Percentiles rank a stretch among this genome's conserved stretches.
phyloP scores from a whole-genome alignment of 495 filamentous ascomycete species.

The Neurospora discreta region DNA sequence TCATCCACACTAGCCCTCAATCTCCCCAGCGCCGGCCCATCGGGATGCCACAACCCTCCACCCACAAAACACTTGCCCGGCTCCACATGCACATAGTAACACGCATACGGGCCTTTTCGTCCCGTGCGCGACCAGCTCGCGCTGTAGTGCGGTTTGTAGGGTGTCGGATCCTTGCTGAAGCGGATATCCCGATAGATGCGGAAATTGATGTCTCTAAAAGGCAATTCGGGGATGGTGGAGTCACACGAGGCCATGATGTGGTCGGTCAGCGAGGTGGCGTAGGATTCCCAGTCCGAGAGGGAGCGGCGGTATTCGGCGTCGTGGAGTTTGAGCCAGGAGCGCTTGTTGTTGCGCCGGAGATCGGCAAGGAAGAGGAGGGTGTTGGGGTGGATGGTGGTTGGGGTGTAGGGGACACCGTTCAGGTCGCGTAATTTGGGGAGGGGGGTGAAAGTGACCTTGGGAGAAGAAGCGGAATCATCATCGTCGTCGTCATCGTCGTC shows the following conservation, averaged over 20 bases:
- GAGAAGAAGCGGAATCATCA: slow-evolving; percentile 11
- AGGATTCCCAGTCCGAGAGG: slow-evolving; percentile 68
- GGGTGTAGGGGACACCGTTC: slow-evolving; percentile 53
- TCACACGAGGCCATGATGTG: slow-evolving; percentile 55
- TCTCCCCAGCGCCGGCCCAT: slow-evolving; percentile 44
- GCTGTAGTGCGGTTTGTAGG: slow-evolving; percentile 80
- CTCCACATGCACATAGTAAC: slow-evolving; percentile 54
- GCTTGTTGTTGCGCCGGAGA: slow-evolving; percentile 65
- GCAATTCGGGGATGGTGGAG: slow-evolving; percentile 71
- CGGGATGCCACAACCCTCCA: slow-evolving; percentile 71
- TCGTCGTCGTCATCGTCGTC: slow-evolving; percentile 22
- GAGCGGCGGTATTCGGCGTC: slow-evolving; percentile 66
- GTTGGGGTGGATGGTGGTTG: slow-evolving; percentile 66
- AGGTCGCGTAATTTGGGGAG: slow-evolving; percentile 58
- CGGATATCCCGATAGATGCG: slow-evolving; percentile 76
- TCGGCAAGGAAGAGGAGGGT: slow-evolving; percentile 67
- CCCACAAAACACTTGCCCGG: slow-evolving; percentile 42
- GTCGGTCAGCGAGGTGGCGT: slow-evolving; percentile 55
- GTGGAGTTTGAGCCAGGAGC: slow-evolving; percentile 73
- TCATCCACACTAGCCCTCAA: slow-evolving; percentile 65
- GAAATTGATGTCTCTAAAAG: slow-evolving; percentile 74
- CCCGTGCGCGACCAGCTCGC: slow-evolving; percentile 82
- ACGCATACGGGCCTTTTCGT: slow-evolving; percentile 74
- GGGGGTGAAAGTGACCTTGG: slow-evolving; percentile 46
- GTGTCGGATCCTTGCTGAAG: slow-evolving; percentile 68